These are phyloP conservation scores for Endothia cerciana DNA, from an alignment of 2,329 filamentous ascomycete genomes.

Conservation along the genomic window DNA sequence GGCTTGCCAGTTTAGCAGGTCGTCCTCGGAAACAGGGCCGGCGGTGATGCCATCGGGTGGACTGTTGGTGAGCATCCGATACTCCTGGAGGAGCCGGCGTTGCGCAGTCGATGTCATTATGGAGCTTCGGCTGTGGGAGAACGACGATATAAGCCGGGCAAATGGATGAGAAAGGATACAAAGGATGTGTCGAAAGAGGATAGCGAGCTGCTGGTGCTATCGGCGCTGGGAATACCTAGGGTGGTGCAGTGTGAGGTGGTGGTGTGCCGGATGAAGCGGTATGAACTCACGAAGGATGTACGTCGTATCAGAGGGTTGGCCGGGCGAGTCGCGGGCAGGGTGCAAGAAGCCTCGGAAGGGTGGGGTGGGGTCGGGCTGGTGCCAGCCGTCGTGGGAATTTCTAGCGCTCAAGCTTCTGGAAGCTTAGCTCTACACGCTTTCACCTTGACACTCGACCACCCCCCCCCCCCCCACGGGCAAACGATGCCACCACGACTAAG, in stretches of 20 bases:
- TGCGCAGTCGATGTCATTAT: slow-evolving; percentile 61
- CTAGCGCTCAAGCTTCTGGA: slow-evolving; percentile 15
- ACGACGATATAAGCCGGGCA: background rate
- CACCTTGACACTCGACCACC: background rate
- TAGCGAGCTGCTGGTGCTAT: background rate
- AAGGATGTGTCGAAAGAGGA: background rate
- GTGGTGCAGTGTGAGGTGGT: background rate
- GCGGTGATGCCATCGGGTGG: slow-evolving; percentile 98
- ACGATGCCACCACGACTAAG: slow-evolving; percentile 40
- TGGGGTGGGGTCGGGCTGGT: background rate
- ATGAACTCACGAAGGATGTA: background rate
- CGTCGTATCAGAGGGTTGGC: background rate
- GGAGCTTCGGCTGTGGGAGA: slow-evolving; percentile 47
- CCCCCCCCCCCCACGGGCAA: slow-evolving; percentile 13
- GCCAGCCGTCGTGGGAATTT: slow-evolving; percentile 4
- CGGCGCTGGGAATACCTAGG: background rate
- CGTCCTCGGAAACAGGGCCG: slow-evolving; percentile 89
- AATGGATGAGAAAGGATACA: background rate
- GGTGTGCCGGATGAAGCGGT: background rate
- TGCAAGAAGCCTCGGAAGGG: slow-evolving; percentile 3
- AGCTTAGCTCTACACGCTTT: slow-evolving; percentile 11
- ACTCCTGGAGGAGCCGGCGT: slow-evolving; percentile 91
- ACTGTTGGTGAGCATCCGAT: slow-evolving; percentile 89
- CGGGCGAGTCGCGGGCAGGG: background rate
- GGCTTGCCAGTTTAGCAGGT: slow-evolving; percentile 95